Evolutionary conservation across 2,329 filamentous ascomycete species (phyloP).

Genomic region (Ceratocystis ficicola): DNA sequence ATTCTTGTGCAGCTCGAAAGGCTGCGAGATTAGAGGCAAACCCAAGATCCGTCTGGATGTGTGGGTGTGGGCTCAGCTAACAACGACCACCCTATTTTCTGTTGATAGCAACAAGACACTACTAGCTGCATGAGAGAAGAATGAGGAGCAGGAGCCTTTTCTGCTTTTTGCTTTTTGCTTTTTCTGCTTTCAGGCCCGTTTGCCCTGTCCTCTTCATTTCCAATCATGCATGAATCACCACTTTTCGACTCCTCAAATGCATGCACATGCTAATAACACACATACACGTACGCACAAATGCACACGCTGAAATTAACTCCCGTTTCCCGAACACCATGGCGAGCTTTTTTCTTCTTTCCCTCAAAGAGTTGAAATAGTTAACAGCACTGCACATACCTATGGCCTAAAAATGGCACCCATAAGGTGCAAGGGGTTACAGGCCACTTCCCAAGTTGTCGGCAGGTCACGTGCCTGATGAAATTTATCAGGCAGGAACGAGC

Average conservation of each 20-base stretch:
- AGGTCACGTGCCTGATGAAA: background rate
- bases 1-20: conserved; percentile 9
- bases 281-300: background rate
- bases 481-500: background rate
- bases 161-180: background rate
- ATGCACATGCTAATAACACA: background rate
- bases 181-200: background rate
- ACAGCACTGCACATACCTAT: background rate
- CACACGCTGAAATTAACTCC: background rate
- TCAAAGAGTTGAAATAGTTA: background rate
- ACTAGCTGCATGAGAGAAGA: background rate
- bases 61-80: conserved; percentile 5
- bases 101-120: too few relatives aligned
- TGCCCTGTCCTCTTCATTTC: conserved; percentile 4
- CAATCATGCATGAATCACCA: background rate
- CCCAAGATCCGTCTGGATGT: conserved; percentile 1
- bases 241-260: background rate
- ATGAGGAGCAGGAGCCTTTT: background rate
- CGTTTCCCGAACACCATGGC: background rate
- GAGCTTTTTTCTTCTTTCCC: background rate
- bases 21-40: conserved; percentile 15
- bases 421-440: background rate
- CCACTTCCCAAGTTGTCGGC: background rate
- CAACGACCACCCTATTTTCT: background rate
- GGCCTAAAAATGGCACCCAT: background rate